Conservation (phyloP, 495 filamentous ascomycete genomes). For the Penicillium canariense region DNA sequence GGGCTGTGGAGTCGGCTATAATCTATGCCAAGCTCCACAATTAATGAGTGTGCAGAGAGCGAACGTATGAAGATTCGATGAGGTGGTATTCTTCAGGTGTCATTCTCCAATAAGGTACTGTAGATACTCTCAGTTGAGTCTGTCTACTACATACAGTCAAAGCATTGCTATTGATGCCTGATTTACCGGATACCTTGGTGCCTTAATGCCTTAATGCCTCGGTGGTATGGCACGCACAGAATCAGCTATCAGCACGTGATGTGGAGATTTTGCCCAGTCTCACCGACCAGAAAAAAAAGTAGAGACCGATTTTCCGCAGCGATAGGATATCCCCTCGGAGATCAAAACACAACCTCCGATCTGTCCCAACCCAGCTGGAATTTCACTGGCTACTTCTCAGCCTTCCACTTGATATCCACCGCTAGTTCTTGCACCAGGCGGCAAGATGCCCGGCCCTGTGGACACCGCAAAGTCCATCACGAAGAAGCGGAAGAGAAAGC, state of each 20-base stretch:
- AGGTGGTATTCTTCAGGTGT: not conserved
- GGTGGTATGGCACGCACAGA: not conserved
- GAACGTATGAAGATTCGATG: not conserved
- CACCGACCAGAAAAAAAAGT: constrained; percentile 33
- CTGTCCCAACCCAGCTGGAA: constrained; percentile 2
- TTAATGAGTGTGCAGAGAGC: not conserved
- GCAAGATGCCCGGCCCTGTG: constrained; percentile 39
- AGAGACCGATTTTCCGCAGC: constrained; percentile 24
- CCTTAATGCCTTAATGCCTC: not conserved
- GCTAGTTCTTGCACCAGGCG: constrained; percentile 1
- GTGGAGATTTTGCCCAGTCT: constrained; percentile 29
- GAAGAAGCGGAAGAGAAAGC: constrained; percentile 70
- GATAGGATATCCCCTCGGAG: constrained; percentile 21
- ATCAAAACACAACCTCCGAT: constrained; percentile 21
- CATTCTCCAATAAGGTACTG: too few relatives aligned
- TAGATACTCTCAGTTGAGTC: too few relatives aligned
- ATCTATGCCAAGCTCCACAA: not conserved
- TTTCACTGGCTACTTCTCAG: not conserved
- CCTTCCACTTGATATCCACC: constrained; percentile 1
- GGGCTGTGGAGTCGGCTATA: not conserved
- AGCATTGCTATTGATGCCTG: not conserved
- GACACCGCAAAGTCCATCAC: constrained; percentile 54
- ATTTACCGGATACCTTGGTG: not conserved
- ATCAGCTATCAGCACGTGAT: constrained; percentile 30
- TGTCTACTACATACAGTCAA: too few relatives aligned